Percentiles rank a stretch among this genome's conserved stretches.
Conservation (phyloP, 345 rosid genomes). For the Rhodomyrtus tomentosa region DNA sequence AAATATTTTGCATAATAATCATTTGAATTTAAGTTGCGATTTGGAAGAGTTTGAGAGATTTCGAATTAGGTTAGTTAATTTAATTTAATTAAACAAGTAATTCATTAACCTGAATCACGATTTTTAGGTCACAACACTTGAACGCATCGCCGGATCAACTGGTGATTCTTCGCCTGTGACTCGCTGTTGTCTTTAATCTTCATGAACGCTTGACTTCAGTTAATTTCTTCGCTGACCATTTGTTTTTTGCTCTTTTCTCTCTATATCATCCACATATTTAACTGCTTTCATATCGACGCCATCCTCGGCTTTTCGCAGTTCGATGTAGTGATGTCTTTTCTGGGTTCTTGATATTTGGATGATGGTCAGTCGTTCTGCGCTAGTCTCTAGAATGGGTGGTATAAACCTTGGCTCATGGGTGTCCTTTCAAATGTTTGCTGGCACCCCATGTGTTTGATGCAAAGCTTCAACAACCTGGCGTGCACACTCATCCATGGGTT, state of each 20-base stretch:
- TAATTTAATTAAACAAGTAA: too few relatives aligned
- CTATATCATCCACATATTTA: not conserved
- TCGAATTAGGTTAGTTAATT: too few relatives aligned
- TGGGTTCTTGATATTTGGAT: not conserved
- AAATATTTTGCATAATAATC: too few relatives aligned
- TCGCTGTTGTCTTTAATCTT: too few relatives aligned
- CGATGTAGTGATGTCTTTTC: not conserved
- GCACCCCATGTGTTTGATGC: not conserved
- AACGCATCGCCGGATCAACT: too few relatives aligned
- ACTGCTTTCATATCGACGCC: not conserved
- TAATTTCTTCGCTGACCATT: not conserved
- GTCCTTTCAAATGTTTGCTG: not conserved
- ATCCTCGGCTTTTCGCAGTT: not conserved
- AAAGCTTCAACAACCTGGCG: not conserved
- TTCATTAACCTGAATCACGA: too few relatives aligned
- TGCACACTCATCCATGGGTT: not conserved
- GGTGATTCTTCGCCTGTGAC: too few relatives aligned
- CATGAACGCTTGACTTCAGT: too few relatives aligned
- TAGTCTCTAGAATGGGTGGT: not conserved
- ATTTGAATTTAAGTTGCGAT: too few relatives aligned
- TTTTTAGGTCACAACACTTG: too few relatives aligned
- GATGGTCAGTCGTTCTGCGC: not conserved
- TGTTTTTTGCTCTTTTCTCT: not conserved
- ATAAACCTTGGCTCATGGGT: not conserved
- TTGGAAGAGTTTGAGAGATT: too few relatives aligned